A percentile compares a stretch with the other conserved stretches of the same genome.
phyloP scores from a whole-genome alignment of 306 rosid species.

The Phaseolus lunatus region DNA sequence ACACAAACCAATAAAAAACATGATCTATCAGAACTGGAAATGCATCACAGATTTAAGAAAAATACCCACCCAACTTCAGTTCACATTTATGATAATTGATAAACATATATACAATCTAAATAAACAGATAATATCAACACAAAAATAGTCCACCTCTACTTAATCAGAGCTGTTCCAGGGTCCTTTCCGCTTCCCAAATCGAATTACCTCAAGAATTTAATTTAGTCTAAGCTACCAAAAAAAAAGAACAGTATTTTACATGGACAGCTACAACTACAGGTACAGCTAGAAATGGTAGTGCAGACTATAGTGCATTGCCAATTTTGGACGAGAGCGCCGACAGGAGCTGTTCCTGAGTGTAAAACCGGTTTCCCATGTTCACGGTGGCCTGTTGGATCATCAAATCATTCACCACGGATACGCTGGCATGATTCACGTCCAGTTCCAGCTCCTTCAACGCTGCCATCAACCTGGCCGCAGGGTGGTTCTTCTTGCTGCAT shows the following conservation, averaged over 20 bases:
- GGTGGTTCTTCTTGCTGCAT: constrained; percentile 78
- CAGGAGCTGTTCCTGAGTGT: constrained; percentile 81
- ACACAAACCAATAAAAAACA: neutral
- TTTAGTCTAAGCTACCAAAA: constrained; percentile 43
- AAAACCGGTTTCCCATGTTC: constrained; percentile 73
- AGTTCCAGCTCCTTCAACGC: constrained; percentile 74
- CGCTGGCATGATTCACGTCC: constrained; percentile 80
- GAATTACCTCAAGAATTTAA: constrained; percentile 34
- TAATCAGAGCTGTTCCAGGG: constrained; percentile 38
- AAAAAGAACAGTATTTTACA: constrained; percentile 44
- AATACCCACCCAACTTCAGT: neutral
- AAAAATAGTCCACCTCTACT: constrained; percentile 33
- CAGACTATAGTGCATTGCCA: constrained; percentile 47
- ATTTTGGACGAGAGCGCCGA: constrained; percentile 63
- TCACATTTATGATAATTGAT: constrained; percentile 37
- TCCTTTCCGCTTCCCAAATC: constrained; percentile 43
- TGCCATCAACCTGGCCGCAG: constrained; percentile 73
- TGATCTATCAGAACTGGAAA: neutral
- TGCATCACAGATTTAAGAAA: no score
- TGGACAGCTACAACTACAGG: constrained; percentile 19
- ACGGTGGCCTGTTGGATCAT: constrained; percentile 93
- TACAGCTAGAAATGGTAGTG: neutral
- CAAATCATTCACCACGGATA: constrained; percentile 81
- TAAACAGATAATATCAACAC: constrained; percentile 37
- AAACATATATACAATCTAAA: constrained; percentile 37